Evolutionary conservation across 2,329 filamentous ascomycete species (phyloP), one percentile per base, ranked within the genome.

Genomic region (Xylaria sp.): DNA sequence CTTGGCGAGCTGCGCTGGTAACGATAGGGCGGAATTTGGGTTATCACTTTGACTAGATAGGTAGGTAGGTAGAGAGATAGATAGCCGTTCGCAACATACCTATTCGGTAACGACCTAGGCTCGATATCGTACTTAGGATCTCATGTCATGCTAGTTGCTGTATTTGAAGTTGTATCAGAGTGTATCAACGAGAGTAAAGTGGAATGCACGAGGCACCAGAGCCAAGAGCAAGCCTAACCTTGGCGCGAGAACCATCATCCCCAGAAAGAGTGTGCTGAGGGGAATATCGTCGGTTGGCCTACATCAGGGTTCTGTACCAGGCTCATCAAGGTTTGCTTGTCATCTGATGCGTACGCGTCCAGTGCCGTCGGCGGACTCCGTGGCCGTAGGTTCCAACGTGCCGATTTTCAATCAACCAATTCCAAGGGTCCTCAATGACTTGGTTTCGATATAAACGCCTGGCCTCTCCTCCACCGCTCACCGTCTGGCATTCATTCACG

Each of bases 271-370:
- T 11, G 31, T 44, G 40, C 29, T 52, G 29, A 27, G 7, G 19
- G 44, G 35, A 21, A 29, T 7, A 33, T 25, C 8, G 19, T 33
- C 25, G 47, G 47, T 11, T 10, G 17, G 21, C 17, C 19, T 48
- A 23, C 49, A 62, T 55, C 60, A n/a, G n/a, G n/a, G n/a, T n/a
- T n/a, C n/a, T n/a, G n/a, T 62, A 55, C 60, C 60, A n/a, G 9
- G 51, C 59, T 58, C 23, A 54, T 25, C 13, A 59, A 51, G 35
- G 13, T 19, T 49, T 7, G 10, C 41, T 48, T 61, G 52, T 15
- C 2, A 17, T 40, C n/a, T 49, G 23, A 43, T 43, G 21, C 40
- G 40, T 44, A n/a, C 10, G 44, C 40, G 31, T 27, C 29, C 37
- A 27, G n/a, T n/a, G n/a, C n/a, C 25, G 29, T 56, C 53, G 58